A percentile compares a stretch with the other conserved stretches of the same genome.
These are phyloP conservation scores for Panellus pusillus DNA, from an alignment of 768 basidiomycete genomes.

Conservation along the genomic window DNA sequence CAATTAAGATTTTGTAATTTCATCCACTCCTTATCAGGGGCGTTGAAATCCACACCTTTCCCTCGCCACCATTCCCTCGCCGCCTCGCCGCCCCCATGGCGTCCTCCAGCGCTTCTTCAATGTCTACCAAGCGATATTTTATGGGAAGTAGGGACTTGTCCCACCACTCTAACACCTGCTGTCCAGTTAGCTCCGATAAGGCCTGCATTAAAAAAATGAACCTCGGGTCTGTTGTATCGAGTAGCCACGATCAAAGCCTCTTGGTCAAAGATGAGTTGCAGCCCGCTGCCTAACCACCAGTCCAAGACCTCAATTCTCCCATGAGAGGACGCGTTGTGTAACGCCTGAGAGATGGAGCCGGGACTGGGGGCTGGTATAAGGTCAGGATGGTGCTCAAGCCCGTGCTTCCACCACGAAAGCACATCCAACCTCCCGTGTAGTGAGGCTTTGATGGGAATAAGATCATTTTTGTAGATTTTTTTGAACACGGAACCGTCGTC, in stretches of 20 bases:
- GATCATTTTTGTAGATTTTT: conserved; percentile 60
- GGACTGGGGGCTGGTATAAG: conserved; percentile 55
- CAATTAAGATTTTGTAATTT: conserved; percentile 76
- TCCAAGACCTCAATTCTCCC: conserved; percentile 69
- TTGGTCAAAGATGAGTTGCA: conserved; percentile 77
- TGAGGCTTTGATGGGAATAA: conserved; percentile 79
- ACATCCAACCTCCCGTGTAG: conserved; percentile 70
- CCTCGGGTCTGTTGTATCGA: conserved; percentile 72
- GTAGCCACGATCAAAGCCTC: conserved; percentile 81
- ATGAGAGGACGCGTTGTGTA: conserved; percentile 77
- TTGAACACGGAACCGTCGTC: conserved; percentile 69
- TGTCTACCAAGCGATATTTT: conserved; percentile 87
- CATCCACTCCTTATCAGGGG: conserved; percentile 88
- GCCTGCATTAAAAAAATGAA: not conserved
- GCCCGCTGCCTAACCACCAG: conserved; percentile 80
- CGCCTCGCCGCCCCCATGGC: conserved; percentile 77
- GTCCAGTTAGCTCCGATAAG: not conserved
- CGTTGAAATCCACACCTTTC: conserved; percentile 81
- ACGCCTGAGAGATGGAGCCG: conserved; percentile 61
- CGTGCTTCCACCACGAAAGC: conserved; percentile 81
- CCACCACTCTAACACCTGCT: conserved; percentile 81
- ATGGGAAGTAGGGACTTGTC: conserved; percentile 73
- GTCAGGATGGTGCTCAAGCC: conserved; percentile 59
- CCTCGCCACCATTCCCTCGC: conserved; percentile 79
- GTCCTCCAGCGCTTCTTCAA: conserved; percentile 89